These are phyloP conservation scores for Ilex asprella DNA, from an alignment of 257 asterid genomes.

Conservation along the genomic window DNA sequence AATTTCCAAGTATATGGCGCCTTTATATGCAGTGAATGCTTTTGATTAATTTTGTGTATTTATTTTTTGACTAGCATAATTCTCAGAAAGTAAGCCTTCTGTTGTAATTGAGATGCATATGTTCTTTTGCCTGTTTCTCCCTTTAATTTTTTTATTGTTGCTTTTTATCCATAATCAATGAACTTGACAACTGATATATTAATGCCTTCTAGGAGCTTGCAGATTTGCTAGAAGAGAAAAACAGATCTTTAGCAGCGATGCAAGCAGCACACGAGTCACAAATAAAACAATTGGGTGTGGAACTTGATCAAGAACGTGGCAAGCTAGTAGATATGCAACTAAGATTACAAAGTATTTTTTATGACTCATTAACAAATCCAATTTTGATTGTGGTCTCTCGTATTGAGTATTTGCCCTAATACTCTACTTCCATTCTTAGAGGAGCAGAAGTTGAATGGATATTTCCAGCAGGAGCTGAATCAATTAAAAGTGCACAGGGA, in stretches of 20 bases:
- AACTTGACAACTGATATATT: slow-evolving; percentile 36
- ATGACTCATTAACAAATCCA: slow-evolving; percentile 8
- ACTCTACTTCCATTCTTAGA: slow-evolving; percentile 43
- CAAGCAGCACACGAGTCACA: slow-evolving; percentile 66
- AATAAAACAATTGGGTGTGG: slow-evolving; percentile 46
- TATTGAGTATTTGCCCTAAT: slow-evolving; percentile 29
- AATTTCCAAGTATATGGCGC: background rate
- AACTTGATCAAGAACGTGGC: slow-evolving; percentile 65
- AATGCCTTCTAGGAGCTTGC: slow-evolving; percentile 72
- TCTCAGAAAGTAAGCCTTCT: background rate
- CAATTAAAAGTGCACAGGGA: slow-evolving; percentile 52
- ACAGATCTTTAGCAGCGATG: slow-evolving; percentile 42
- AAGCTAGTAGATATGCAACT: slow-evolving; percentile 42
- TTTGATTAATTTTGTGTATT: background rate
- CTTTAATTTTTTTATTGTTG: background rate
- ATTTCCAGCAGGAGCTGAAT: slow-evolving; percentile 67
- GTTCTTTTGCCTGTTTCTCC: slow-evolving; percentile 1
- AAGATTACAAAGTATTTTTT: slow-evolving; percentile 58
- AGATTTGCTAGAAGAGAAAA: slow-evolving; percentile 61
- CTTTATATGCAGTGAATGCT: background rate
- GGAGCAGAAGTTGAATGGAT: slow-evolving; percentile 71
- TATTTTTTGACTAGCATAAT: background rate
- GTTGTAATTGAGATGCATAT: background rate
- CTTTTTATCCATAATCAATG: slow-evolving; percentile 11
- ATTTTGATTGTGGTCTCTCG: slow-evolving; percentile 7